phyloP scores from a whole-genome alignment of 192 early-diverging fungal species.

The Gaertneriomyces semiglobifer region DNA sequence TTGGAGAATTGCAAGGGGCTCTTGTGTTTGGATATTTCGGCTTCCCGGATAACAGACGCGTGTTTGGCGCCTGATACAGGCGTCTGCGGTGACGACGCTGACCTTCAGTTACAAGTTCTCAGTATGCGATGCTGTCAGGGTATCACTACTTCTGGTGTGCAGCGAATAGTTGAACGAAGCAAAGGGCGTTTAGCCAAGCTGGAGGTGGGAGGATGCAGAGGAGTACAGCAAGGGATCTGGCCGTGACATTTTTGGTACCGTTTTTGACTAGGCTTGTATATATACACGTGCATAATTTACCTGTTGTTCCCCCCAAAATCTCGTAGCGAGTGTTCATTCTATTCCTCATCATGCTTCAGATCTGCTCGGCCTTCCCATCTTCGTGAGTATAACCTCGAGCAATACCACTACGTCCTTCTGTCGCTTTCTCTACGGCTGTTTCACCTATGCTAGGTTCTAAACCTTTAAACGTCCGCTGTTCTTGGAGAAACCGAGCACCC shows the following conservation, averaged over 20 bases:
- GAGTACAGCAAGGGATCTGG: too few relatives aligned
- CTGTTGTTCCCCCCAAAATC: neutral
- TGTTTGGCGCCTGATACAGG: neutral
- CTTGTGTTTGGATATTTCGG: neutral
- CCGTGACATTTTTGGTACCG: too few relatives aligned
- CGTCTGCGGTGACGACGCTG: neutral
- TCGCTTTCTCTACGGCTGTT: constrained; percentile 52
- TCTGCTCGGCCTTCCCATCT: constrained; percentile 17
- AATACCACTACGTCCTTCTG: constrained; percentile 83
- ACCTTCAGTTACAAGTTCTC: constrained; percentile 2
- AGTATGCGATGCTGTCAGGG: constrained; percentile 2
- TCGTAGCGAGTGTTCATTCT: neutral
- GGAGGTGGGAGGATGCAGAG: too few relatives aligned
- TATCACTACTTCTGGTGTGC: neutral
- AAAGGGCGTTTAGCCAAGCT: neutral
- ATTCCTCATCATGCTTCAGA: too few relatives aligned
- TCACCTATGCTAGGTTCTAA: constrained; percentile 71
- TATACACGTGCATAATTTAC: neutral
- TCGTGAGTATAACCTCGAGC: constrained; percentile 46
- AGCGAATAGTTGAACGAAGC: constrained; percentile 1
- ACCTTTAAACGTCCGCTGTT: constrained; percentile 72
- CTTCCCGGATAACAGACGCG: neutral
- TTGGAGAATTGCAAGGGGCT: neutral
- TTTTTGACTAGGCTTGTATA: neutral
- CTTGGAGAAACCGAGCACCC: constrained; percentile 66